Evolutionary conservation across 2,329 filamentous ascomycete species (phyloP).

Genomic region (Exophiala dermatitidis): DNA sequence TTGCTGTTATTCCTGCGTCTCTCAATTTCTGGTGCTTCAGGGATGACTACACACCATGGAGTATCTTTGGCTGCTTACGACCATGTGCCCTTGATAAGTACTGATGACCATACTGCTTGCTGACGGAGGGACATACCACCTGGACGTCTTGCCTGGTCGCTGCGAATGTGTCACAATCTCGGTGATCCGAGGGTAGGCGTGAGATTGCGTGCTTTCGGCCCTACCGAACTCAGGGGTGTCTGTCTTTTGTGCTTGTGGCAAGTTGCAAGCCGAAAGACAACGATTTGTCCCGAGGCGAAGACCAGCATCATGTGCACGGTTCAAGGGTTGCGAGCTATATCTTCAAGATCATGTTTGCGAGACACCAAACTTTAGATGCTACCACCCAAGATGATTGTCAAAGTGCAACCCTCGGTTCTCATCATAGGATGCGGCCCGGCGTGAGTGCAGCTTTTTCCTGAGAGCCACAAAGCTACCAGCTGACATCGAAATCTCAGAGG

Average conservation of each 20-base stretch:
- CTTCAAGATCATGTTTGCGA: neutral
- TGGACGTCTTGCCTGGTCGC: no score
- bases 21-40: no score
- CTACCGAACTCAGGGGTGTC: neutral
- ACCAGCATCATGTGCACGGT: neutral
- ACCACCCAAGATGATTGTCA: conserved; percentile 3
- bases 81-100: no score
- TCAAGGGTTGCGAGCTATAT: neutral
- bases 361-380: neutral
- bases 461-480: neutral
- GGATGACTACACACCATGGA: no score
- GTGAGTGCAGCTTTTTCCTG: neutral
- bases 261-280: neutral
- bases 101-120: no score
- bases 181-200: conserved; percentile 2
- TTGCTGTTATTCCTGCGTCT: no score
- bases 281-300: neutral
- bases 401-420: conserved; percentile 10
- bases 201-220: conserved; percentile 8
- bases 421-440: conserved; percentile 11
- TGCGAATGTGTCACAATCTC: neutral
- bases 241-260: neutral
- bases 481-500: conserved; percentile 1
- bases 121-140: no score
- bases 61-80: no score